phyloP scores from a whole-genome alignment of 2,329 filamentous ascomycete species.

The Alternaria novae-zelandiae region DNA sequence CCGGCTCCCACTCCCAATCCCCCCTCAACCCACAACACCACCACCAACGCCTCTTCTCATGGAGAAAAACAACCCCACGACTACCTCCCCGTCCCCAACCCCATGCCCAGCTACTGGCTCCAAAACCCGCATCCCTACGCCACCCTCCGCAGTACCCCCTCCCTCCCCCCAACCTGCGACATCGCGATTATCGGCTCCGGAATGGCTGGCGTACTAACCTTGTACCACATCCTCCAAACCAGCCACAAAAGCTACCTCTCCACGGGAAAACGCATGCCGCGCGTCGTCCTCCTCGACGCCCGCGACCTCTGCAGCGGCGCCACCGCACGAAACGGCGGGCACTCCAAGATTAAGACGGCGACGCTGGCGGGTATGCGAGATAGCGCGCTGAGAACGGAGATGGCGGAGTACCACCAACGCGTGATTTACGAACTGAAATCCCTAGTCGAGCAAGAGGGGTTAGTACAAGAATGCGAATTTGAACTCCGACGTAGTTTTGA shows the following conservation, averaged over 20 bases:
- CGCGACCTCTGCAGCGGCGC: not conserved
- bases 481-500: not conserved
- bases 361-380: not conserved
- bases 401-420: not conserved
- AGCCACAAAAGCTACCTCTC: not conserved
- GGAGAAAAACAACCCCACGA: slow-evolving; percentile 1
- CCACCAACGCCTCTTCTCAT: not conserved
- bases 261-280: not conserved
- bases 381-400: not conserved
- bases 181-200: not conserved
- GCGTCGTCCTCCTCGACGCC: not conserved
- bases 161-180: not conserved
- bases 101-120: slow-evolving; percentile 48
- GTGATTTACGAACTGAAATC: not conserved
- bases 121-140: slow-evolving; percentile 36
- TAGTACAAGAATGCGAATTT: not conserved
- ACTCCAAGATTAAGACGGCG: not conserved
- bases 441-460: not conserved
- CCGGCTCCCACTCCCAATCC: not conserved
- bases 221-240: not conserved
- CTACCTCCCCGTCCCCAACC: slow-evolving; percentile 39
- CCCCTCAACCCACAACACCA: not conserved
- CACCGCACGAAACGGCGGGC: not conserved
- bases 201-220: not conserved
- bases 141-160: slow-evolving; percentile 34